Percentiles rank a stretch among this genome's conserved stretches.
phyloP scores from a whole-genome alignment of 768 basidiomycete species.

The Mycena vulgaris region DNA sequence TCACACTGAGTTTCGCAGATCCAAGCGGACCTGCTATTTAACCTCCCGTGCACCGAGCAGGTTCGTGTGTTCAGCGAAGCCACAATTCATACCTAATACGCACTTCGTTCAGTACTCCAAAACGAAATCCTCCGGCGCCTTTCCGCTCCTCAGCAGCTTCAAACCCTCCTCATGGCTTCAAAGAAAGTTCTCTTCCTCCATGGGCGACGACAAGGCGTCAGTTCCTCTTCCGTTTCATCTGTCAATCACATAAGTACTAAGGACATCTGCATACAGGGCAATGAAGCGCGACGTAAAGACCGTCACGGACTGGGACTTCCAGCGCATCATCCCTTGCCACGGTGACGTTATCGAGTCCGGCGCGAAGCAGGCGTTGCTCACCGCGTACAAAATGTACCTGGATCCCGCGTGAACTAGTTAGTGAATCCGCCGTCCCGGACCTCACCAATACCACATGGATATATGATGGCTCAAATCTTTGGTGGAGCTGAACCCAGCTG shows the following conservation, averaged over 20 bases:
- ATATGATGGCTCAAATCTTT: too few relatives aligned
- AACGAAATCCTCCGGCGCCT: slow-evolving; percentile 44
- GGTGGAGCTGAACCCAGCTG: too few relatives aligned
- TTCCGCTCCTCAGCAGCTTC: slow-evolving; percentile 47
- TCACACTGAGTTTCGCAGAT: slow-evolving; percentile 13
- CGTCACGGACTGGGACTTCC: slow-evolving; percentile 82
- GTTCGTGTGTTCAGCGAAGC: slow-evolving; percentile 46
- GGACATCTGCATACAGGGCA: slow-evolving; percentile 45
- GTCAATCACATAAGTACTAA: too few relatives aligned
- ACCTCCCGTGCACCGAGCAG: slow-evolving; percentile 86
- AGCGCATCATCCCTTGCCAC: slow-evolving; percentile 83
- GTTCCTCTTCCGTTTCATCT: slow-evolving; percentile 37
- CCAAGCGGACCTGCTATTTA: slow-evolving; percentile 88
- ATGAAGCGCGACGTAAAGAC: slow-evolving; percentile 78
- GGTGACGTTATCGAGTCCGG: slow-evolving; percentile 68
- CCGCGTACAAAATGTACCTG: slow-evolving; percentile 46
- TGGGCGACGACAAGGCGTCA: slow-evolving; percentile 57
- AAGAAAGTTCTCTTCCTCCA: slow-evolving; percentile 40
- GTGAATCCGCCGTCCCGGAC: too few relatives aligned
- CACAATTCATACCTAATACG: background rate
- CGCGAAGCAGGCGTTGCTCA: slow-evolving; percentile 59
- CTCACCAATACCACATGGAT: too few relatives aligned
- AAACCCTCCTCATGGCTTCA: slow-evolving; percentile 51
- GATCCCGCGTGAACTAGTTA: slow-evolving; percentile 16
- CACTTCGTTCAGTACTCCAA: slow-evolving; percentile 57